phyloP scores from a whole-genome alignment of 2,329 filamentous ascomycete species.

The Neopestalotiopsis sp. region DNA sequence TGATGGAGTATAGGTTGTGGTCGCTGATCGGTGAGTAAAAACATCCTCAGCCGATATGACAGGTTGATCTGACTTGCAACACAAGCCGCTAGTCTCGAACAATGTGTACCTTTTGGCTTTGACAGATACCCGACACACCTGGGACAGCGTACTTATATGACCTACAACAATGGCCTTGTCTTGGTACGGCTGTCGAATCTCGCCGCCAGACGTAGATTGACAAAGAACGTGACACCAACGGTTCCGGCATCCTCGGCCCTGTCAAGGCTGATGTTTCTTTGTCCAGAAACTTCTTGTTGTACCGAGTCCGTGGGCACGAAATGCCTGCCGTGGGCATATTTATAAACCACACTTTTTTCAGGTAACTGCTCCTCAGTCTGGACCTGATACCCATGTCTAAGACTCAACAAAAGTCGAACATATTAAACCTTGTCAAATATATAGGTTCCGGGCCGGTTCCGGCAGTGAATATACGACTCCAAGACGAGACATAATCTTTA shows the following conservation, averaged over 20 bases:
- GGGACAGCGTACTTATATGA: not conserved
- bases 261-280: constrained; percentile 9
- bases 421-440: not conserved
- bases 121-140: too few relatives aligned
- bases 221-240: not conserved
- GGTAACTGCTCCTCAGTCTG: not conserved
- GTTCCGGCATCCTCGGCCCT: not conserved
- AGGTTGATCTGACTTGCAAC: not conserved
- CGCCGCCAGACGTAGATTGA: not conserved
- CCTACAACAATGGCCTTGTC: constrained; percentile 7
- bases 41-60: not conserved
- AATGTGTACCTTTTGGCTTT: not conserved
- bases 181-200: not conserved
- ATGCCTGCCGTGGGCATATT: not conserved
- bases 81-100: not conserved
- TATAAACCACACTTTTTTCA: not conserved
- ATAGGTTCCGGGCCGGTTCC: not conserved
- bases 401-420: not conserved
- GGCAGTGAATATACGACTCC: constrained; percentile 1
- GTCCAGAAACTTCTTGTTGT: constrained; percentile 11
- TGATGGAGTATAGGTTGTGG: not conserved
- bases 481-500: not conserved
- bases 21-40: not conserved
- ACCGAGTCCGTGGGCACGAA: not conserved
- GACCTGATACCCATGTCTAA: not conserved